Conservation (phyloP, 2,329 filamentous ascomycete species). For the Calonectria crousiana region DNA sequence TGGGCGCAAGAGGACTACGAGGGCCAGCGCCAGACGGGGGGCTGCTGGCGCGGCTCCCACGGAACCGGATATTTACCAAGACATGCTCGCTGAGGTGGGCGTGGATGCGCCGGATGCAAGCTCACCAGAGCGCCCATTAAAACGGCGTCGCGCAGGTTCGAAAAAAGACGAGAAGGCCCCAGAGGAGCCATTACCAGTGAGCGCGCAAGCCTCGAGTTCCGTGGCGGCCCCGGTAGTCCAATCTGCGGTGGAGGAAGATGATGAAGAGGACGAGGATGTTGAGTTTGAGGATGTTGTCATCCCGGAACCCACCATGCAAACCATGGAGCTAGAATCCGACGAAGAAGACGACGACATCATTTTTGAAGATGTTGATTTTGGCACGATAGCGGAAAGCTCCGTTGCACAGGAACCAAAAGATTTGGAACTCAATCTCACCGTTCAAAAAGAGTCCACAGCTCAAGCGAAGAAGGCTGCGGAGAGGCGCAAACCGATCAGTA, state of each 20-base stretch:
- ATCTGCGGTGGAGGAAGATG: constrained; percentile 43
- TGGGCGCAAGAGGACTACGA: constrained; percentile 45
- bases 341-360: constrained; percentile 58
- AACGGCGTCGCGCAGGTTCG: constrained; percentile 50
- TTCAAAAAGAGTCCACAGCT: constrained; percentile 53
- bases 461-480: constrained; percentile 48
- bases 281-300: constrained; percentile 65
- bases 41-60: constrained; percentile 31
- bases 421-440: constrained; percentile 66
- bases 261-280: constrained; percentile 57
- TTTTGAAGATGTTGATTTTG: constrained; percentile 64
- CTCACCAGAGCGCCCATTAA: constrained; percentile 55
- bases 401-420: constrained; percentile 47
- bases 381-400: constrained; percentile 40
- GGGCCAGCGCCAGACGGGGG: constrained; percentile 35
- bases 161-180: background rate
- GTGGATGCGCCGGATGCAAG: constrained; percentile 44
- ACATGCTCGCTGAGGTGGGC: constrained; percentile 65
- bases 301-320: constrained; percentile 63
- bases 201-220: background rate
- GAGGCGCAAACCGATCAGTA: constrained; percentile 65
- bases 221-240: background rate
- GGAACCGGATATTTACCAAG: constrained; percentile 58
- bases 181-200: background rate
- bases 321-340: constrained; percentile 62